Conservation (phyloP, 2,329 filamentous ascomycete species). For the Curvularia sp. region DNA sequence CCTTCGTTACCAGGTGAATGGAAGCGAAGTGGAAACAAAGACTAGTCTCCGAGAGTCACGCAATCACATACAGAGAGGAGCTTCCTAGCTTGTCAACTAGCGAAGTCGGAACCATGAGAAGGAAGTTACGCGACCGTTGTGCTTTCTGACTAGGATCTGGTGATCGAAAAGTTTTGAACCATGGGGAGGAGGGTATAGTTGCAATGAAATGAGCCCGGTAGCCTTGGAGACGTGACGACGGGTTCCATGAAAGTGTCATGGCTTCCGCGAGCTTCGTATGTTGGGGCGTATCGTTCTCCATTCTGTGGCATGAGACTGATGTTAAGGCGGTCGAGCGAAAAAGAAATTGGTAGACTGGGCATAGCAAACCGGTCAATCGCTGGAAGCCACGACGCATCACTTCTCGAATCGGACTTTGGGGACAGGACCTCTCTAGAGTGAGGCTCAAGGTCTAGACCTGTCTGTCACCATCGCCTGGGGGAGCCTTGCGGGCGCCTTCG, state of each 20-base stretch:
- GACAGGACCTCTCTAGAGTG: slow-evolving; percentile 52
- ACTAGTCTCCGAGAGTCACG: slow-evolving; percentile 89
- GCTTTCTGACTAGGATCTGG: slow-evolving; percentile 38
- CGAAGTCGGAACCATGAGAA: slow-evolving; percentile 25
- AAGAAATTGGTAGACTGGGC: slow-evolving; percentile 21
- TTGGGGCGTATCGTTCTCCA: slow-evolving; percentile 12
- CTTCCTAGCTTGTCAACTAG: slow-evolving; percentile 27
- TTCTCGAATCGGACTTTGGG: slow-evolving; percentile 22
- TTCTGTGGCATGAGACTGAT: slow-evolving; percentile 26
- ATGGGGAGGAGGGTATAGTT: slow-evolving; percentile 27
- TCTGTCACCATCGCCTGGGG: slow-evolving; percentile 35
- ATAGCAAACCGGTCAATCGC: slow-evolving; percentile 18
- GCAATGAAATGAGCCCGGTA: slow-evolving; percentile 13
- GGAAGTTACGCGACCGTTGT: slow-evolving; percentile 31
- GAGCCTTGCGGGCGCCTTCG: slow-evolving; percentile 17
- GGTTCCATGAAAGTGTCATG: slow-evolving; percentile 30
- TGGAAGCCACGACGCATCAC: slow-evolving; percentile 11
- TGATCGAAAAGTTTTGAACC: slow-evolving; percentile 14
- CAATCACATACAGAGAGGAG: slow-evolving; percentile 77
- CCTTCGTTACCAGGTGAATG: slow-evolving; percentile 60
- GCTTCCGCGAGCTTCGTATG: slow-evolving; percentile 16
- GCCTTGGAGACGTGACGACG: slow-evolving; percentile 3
- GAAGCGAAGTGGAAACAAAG: slow-evolving; percentile 85
- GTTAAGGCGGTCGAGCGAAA: slow-evolving; percentile 15
- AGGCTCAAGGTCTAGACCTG: slow-evolving; percentile 54